Evolutionary conservation across 192 early-diverging fungal species (phyloP).

Genomic region (Backusella tarrabulga): DNA sequence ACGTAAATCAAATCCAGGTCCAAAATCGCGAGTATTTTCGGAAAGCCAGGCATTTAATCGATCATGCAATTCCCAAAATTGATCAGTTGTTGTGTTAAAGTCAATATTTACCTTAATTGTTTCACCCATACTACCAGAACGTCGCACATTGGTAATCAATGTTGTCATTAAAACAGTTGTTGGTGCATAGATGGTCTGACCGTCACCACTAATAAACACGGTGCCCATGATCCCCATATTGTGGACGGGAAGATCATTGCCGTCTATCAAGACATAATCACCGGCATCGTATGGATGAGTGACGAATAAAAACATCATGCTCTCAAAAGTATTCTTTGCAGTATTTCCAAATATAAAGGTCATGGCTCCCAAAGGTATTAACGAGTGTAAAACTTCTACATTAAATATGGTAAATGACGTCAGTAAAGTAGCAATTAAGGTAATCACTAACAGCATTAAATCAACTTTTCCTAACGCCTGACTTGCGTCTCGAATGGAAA

Average conservation of each 20-base stretch:
- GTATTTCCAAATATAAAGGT: conserved; percentile 86
- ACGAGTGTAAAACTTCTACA: conserved; percentile 16
- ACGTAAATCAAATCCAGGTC: conserved; percentile 52
- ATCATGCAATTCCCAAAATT: conserved; percentile 57
- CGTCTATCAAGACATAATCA: conserved; percentile 73
- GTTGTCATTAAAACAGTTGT: conserved; percentile 63
- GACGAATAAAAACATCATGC: conserved; percentile 82
- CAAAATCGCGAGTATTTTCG: conserved; percentile 57
- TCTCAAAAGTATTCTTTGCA: conserved; percentile 76
- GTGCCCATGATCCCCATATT: conserved; percentile 82
- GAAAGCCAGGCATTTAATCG: conserved; percentile 57
- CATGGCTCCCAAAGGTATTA: conserved; percentile 46
- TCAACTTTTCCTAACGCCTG: conserved; percentile 85
- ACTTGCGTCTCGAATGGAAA: conserved; percentile 74
- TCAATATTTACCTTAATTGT: conserved; percentile 58
- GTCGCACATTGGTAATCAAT: conserved; percentile 71
- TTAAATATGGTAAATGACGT: conserved; percentile 46
- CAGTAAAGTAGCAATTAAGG: conserved; percentile 48
- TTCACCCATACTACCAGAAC: conserved; percentile 58
- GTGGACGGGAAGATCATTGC: conserved; percentile 59
- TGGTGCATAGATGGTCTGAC: conserved; percentile 74
- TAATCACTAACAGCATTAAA: conserved; percentile 54
- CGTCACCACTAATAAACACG: conserved; percentile 77
- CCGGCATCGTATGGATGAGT: conserved; percentile 72
- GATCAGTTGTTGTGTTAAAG: conserved; percentile 64